These are phyloP conservation scores for Carex littledalei DNA, from an alignment of 176 grass and related monocot genomes.

Conservation along the genomic window DNA sequence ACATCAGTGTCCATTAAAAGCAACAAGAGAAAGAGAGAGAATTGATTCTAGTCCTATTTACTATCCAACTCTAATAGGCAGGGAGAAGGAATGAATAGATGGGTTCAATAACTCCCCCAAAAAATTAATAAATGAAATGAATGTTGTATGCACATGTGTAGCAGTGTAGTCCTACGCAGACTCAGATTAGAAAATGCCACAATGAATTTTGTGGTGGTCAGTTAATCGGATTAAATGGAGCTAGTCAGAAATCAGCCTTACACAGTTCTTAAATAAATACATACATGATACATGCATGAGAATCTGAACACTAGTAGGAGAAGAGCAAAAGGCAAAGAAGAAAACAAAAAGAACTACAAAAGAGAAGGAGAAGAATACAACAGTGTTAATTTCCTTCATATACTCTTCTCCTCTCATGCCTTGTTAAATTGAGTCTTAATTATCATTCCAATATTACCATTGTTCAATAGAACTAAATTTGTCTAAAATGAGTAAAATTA, in stretches of 20 bases:
- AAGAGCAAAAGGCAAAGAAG: not conserved
- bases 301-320: not conserved
- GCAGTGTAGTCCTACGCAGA: not conserved
- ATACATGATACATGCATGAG: not conserved
- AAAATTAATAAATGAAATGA: not conserved
- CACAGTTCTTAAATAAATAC: not conserved
- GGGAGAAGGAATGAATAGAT: slow-evolving; percentile 12
- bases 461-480: not conserved
- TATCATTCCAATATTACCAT: not conserved
- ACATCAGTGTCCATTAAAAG: slow-evolving; percentile 16
- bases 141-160: not conserved
- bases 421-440: not conserved
- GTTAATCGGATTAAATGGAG: slow-evolving; percentile 10
- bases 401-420: not conserved
- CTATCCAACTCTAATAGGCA: not conserved
- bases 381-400: not conserved
- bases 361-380: slow-evolving; percentile 13
- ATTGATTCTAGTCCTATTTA: slow-evolving; percentile 16
- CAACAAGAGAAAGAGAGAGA: not conserved
- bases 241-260: not conserved
- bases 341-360: not conserved
- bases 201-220: slow-evolving; percentile 11
- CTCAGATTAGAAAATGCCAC: slow-evolving; percentile 6
- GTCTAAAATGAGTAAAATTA: slow-evolving; percentile 2
- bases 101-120: not conserved